Evolutionary conservation across 768 basidiomycete species (phyloP).

Genomic region (Suillus paluster): DNA sequence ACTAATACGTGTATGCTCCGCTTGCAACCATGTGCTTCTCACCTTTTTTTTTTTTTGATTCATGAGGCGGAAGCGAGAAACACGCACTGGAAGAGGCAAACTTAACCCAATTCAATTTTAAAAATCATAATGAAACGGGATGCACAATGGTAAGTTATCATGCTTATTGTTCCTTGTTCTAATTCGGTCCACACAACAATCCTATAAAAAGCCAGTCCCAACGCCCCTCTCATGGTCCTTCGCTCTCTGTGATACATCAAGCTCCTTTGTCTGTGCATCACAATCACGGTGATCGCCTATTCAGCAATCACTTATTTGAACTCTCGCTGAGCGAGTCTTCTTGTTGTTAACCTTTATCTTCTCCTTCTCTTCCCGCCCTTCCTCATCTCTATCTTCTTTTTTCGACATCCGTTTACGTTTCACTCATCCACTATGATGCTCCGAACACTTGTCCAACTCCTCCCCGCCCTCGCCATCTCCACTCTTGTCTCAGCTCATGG

Average conservation of each 20-base stretch:
- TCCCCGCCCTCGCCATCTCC: conserved; percentile 19
- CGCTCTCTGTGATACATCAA: neutral
- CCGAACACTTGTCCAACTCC: conserved; percentile 4
- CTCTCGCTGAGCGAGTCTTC: conserved; percentile 1
- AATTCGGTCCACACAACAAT: neutral
- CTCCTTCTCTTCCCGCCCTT: neutral
- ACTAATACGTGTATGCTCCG: neutral
- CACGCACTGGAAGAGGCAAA: neutral
- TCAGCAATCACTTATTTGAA: neutral
- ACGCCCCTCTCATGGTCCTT: neutral
- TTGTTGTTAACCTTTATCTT: neutral
- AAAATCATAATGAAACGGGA: neutral
- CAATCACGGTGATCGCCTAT: neutral
- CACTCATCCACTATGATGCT: conserved; percentile 1
- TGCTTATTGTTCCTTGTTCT: neutral
- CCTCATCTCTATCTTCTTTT: neutral
- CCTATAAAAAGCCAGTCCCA: neutral
- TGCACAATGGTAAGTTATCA: neutral
- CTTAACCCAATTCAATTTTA: too few relatives aligned
- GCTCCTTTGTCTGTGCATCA: neutral
- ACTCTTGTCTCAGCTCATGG: conserved; percentile 35
- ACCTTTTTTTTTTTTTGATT: neutral
- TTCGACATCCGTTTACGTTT: neutral
- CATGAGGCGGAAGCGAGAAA: neutral
- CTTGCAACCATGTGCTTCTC: neutral